These are phyloP conservation scores for Solanum chacoense DNA, from an alignment of 305 asterid species.

Conservation along the genomic window DNA sequence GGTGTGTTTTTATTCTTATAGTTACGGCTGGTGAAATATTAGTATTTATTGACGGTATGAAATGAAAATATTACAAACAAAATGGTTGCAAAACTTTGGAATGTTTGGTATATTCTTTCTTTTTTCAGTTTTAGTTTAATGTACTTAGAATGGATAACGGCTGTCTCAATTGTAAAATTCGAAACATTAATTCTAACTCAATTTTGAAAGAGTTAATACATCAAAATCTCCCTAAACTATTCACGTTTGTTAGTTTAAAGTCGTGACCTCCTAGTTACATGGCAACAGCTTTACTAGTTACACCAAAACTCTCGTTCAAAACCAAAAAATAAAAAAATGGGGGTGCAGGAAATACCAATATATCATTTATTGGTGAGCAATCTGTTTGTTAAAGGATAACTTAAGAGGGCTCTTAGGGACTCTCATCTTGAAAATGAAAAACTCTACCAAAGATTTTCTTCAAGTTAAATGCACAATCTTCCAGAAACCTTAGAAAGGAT, in stretches of 20 bases:
- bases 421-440: background rate
- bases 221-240: background rate
- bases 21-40: background rate
- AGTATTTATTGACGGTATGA: background rate
- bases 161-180: background rate
- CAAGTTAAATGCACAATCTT: background rate
- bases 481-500: background rate
- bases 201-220: background rate
- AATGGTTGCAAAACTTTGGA: background rate
- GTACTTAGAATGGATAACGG: background rate
- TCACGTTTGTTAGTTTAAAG: background rate
- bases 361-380: background rate
- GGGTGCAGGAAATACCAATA: background rate
- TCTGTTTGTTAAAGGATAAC: background rate
- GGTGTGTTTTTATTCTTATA: background rate
- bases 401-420: background rate
- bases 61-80: background rate
- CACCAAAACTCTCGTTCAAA: background rate
- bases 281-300: background rate
- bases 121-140: background rate
- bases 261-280: background rate
- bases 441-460: background rate
- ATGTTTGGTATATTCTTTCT: background rate
- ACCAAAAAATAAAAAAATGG: background rate
- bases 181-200: background rate